These are phyloP conservation scores for Neofusicoccum umdonicola DNA, from an alignment of 2,329 filamentous ascomycete species.

Conservation along the genomic window DNA sequence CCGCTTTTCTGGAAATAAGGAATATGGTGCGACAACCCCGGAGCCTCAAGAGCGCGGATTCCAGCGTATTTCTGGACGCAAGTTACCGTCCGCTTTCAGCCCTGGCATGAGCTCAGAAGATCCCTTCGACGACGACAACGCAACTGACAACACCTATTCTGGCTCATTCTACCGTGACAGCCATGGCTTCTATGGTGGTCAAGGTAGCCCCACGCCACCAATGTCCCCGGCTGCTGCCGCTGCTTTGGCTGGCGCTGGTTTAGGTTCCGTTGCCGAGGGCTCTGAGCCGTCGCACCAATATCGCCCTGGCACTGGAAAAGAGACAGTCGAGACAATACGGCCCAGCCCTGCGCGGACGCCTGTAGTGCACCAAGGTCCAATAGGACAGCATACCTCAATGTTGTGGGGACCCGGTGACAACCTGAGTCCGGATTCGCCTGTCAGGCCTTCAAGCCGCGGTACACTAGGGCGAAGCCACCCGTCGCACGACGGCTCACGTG, in stretches of 20 bases:
- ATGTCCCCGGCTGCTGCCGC: constrained; percentile 17
- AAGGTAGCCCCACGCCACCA: constrained; percentile 24
- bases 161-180: constrained; percentile 47
- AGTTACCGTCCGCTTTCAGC: constrained; percentile 49
- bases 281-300: constrained; percentile 20
- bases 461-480: constrained; percentile 44
- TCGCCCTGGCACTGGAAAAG: constrained; percentile 4
- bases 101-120: constrained; percentile 44
- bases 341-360: constrained; percentile 66
- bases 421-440: constrained; percentile 39
- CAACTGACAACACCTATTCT: constrained; percentile 32
- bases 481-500: constrained; percentile 46
- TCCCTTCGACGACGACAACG: constrained; percentile 22
- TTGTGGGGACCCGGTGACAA: not conserved
- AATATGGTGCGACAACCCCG: constrained; percentile 24
- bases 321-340: constrained; percentile 24
- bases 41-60: constrained; percentile 41
- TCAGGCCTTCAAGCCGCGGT: constrained; percentile 27
- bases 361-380: constrained; percentile 49
- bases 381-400: constrained; percentile 21
- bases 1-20: constrained; percentile 38
- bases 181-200: constrained; percentile 40
- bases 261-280: constrained; percentile 26
- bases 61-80: constrained; percentile 48
- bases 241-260: not conserved